phyloP scores from a whole-genome alignment of 371 early-diverging fungal species.

The Dinochytrium kinnereticum region DNA sequence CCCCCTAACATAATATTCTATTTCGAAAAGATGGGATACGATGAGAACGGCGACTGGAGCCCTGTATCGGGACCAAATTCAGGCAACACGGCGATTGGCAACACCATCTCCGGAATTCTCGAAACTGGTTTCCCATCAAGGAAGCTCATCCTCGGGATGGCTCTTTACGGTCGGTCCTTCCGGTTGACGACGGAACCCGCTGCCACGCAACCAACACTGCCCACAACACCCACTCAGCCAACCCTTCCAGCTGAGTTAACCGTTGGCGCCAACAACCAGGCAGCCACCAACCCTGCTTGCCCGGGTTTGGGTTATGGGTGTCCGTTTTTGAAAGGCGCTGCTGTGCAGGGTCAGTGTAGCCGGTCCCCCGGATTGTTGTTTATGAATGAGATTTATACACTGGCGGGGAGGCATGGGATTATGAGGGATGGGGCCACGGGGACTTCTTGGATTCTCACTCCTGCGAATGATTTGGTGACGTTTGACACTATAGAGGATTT shows the following conservation, averaged over 20 bases:
- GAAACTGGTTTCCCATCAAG: neutral
- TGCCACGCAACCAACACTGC: no score
- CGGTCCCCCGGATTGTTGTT: neutral
- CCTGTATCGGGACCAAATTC: neutral
- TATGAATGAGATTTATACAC: neutral
- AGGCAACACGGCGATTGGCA: neutral
- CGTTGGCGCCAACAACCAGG: neutral
- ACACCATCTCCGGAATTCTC: neutral
- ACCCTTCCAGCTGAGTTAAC: no score
- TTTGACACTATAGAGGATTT: neutral
- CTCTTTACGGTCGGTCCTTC: neutral
- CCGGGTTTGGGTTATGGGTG: neutral
- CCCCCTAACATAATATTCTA: no score
- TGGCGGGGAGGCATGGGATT: neutral
- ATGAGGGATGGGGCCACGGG: neutral
- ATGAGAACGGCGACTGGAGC: neutral
- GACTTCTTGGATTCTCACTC: neutral
- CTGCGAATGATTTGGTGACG: neutral
- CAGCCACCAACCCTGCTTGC: neutral
- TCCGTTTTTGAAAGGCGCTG: neutral
- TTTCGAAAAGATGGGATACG: neutral
- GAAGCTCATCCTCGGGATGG: neutral
- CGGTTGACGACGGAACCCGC: no score
- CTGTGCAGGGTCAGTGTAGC: neutral
- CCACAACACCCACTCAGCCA: no score